A percentile compares a stretch with the other conserved stretches of the same genome.
Conservation (phyloP, 768 basidiomycete species). For the Mycena galopus region DNA sequence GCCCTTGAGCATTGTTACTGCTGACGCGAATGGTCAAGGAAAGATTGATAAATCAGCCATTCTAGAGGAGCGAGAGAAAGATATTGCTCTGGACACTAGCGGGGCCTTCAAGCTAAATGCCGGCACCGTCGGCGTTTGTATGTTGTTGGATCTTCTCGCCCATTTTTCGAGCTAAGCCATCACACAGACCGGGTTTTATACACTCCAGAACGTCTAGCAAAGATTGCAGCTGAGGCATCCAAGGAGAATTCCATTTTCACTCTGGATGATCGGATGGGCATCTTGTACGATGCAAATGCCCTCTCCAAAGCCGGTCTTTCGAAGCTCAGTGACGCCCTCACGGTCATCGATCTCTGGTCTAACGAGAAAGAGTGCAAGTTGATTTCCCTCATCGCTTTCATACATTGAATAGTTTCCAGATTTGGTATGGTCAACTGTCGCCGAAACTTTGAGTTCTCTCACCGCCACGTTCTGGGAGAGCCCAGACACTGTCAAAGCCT, state of each 20-base stretch:
- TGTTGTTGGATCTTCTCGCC: slow-evolving; percentile 45
- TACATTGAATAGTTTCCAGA: slow-evolving; percentile 57
- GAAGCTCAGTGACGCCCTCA: slow-evolving; percentile 81
- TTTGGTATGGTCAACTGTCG: slow-evolving; percentile 85
- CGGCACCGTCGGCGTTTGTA: slow-evolving; percentile 90
- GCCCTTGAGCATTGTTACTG: slow-evolving; percentile 80
- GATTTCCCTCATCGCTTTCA: neutral
- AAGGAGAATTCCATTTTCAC: slow-evolving; percentile 74
- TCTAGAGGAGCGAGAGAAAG: slow-evolving; percentile 76
- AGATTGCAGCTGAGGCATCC: slow-evolving; percentile 86
- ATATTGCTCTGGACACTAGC: slow-evolving; percentile 78
- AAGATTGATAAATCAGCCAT: slow-evolving; percentile 72
- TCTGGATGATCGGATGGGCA: slow-evolving; percentile 89
- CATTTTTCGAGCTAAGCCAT: slow-evolving; percentile 7
- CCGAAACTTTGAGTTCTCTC: slow-evolving; percentile 66
- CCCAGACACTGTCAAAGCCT: slow-evolving; percentile 59
- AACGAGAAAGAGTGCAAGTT: slow-evolving; percentile 83
- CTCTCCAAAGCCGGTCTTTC: slow-evolving; percentile 86
- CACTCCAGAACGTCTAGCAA: slow-evolving; percentile 79
- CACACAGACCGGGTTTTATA: slow-evolving; percentile 86
- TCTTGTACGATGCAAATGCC: slow-evolving; percentile 86
- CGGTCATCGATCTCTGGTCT: slow-evolving; percentile 69
- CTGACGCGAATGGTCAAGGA: slow-evolving; percentile 68
- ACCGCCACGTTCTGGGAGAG: slow-evolving; percentile 89
- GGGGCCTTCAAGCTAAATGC: slow-evolving; percentile 92